A percentile compares a stretch with the other conserved stretches of the same genome.
Evolutionary conservation across 768 basidiomycete species (phyloP).

Genomic region (Agaricus bisporus): DNA sequence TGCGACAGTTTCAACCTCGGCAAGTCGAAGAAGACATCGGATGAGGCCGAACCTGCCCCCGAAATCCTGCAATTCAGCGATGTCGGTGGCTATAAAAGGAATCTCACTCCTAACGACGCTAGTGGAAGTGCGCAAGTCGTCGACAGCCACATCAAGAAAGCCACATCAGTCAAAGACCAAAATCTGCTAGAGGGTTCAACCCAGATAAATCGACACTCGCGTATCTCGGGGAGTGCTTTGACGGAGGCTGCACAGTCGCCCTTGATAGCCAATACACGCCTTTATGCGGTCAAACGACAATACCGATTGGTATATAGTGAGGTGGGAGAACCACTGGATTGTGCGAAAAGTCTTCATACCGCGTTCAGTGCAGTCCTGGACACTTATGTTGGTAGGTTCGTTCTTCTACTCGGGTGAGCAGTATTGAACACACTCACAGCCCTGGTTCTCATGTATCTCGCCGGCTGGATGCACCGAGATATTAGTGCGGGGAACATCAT

Average conservation of each 20-base stretch:
- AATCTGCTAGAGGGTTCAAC: neutral
- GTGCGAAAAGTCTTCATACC: conserved; percentile 19
- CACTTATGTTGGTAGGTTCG: neutral
- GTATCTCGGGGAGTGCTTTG: neutral
- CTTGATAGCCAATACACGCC: neutral
- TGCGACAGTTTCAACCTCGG: neutral
- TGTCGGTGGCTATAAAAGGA: too few relatives aligned
- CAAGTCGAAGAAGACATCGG: neutral
- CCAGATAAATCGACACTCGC: neutral
- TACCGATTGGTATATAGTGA: neutral
- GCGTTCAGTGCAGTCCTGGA: neutral
- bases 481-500: conserved; percentile 8
- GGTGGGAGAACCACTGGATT: conserved; percentile 13
- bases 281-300: neutral
- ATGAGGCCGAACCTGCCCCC: neutral
- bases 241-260: neutral
- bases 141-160: too few relatives aligned
- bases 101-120: too few relatives aligned
- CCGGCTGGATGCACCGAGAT: conserved; percentile 9
- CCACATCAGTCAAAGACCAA: neutral
- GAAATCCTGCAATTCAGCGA: neutral
- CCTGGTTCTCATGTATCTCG: neutral
- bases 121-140: too few relatives aligned
- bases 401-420: neutral
- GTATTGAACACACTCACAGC: neutral